Percentiles rank a stretch among this genome's conserved stretches.
These are phyloP conservation scores for Colletotrichum endophyticum DNA, from an alignment of 2,329 filamentous ascomycete species.

Conservation along the genomic window DNA sequence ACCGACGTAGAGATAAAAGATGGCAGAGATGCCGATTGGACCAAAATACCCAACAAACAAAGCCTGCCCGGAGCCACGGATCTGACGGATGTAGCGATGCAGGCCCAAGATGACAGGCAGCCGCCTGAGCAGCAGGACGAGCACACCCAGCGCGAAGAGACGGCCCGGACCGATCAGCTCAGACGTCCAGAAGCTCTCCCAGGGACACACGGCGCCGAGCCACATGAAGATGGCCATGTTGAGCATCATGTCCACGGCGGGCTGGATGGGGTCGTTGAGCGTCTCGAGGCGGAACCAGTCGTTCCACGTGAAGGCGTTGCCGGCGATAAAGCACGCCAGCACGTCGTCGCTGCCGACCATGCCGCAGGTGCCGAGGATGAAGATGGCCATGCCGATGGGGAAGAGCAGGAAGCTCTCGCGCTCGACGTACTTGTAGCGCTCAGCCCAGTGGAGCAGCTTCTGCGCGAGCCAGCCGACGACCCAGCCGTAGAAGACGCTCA, in stretches of 20 bases:
- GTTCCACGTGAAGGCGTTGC: slow-evolving; percentile 90
- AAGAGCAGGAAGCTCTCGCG: slow-evolving; percentile 88
- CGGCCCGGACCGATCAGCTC: neutral
- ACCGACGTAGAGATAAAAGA: neutral
- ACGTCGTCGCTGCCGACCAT: slow-evolving; percentile 90
- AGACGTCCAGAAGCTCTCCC: slow-evolving; percentile 63
- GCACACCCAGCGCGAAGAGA: neutral
- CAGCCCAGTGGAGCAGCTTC: slow-evolving; percentile 82
- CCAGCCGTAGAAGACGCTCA: slow-evolving; percentile 80
- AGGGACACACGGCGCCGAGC: slow-evolving; percentile 87
- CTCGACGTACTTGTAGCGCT: slow-evolving; percentile 81
- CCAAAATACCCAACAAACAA: neutral
- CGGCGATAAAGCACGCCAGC: slow-evolving; percentile 89
- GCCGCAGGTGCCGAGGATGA: slow-evolving; percentile 85
- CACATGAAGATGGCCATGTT: slow-evolving; percentile 90
- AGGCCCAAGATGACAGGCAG: neutral
- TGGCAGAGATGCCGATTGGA: neutral
- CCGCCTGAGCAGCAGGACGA: neutral
- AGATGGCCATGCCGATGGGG: slow-evolving; percentile 82
- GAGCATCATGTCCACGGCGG: slow-evolving; percentile 92
- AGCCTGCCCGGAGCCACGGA: neutral
- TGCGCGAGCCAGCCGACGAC: slow-evolving; percentile 82
- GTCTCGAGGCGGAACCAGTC: slow-evolving; percentile 94
- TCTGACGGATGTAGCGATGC: neutral
- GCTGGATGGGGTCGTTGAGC: slow-evolving; percentile 85